phyloP scores from a whole-genome alignment of 306 rosid species.

The Corylus americana region DNA sequence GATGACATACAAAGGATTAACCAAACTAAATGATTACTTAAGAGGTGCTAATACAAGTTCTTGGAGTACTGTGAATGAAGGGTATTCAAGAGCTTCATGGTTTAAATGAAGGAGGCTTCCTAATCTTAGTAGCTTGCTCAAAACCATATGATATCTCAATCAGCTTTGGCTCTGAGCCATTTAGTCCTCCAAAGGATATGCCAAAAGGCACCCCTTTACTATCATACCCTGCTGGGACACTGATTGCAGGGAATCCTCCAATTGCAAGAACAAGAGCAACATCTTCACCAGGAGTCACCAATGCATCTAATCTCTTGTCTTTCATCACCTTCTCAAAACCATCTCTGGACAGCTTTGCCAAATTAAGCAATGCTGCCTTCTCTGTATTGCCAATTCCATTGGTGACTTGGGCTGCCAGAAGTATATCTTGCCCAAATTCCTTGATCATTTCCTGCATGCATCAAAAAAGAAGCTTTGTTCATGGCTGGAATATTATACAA shows the following conservation, averaged over 20 bases:
- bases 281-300: background rate
- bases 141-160: conserved; percentile 39
- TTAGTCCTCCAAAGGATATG: conserved; percentile 38
- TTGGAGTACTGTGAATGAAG: background rate
- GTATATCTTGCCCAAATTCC: conserved; percentile 13
- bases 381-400: conserved; percentile 3
- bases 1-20: background rate
- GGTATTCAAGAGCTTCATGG: background rate
- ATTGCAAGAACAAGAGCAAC: conserved; percentile 17
- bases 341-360: background rate
- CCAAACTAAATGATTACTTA: background rate
- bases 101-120: conserved; percentile 32
- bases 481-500: background rate
- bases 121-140: conserved; percentile 36
- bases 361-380: background rate
- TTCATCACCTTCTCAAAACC: conserved; percentile 1
- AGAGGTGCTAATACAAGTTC: background rate
- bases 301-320: background rate
- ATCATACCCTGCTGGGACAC: conserved; percentile 38
- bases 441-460: background rate
- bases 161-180: conserved; percentile 35
- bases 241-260: conserved; percentile 33
- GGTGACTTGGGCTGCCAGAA: background rate
- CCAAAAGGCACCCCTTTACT: conserved; percentile 29
- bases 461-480: background rate